These are phyloP conservation scores for Chlorella sp. DNA, from an alignment of 139 green algal species.

Conservation along the genomic window DNA sequence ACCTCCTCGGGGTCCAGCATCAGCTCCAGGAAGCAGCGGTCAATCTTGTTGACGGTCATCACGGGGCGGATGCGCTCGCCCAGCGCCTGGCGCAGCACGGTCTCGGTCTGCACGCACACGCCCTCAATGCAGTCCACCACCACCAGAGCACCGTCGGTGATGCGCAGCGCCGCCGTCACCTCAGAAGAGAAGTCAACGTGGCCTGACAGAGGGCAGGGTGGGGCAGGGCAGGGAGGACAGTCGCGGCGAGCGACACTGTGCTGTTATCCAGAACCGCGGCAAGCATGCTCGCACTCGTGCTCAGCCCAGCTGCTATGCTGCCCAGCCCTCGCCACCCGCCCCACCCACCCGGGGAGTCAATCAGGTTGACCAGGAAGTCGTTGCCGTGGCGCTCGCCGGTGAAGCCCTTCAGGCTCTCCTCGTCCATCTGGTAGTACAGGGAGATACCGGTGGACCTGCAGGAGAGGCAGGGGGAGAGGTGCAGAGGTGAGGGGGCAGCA, in stretches of 20 bases:
- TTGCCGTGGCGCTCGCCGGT: conserved; percentile 86
- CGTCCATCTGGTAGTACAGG: conserved; percentile 96
- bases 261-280: too few relatives aligned
- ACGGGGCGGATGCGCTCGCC: conserved; percentile 98
- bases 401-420: conserved; percentile 84
- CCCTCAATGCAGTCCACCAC: conserved; percentile 99
- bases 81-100: conserved; percentile 96
- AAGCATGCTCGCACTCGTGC: too few relatives aligned
- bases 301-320: too few relatives aligned
- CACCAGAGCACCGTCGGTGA: conserved; percentile 99
- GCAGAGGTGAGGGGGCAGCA: background rate
- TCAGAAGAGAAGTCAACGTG: conserved; percentile 99
- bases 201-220: conserved; percentile 54
- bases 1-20: conserved; percentile 93
- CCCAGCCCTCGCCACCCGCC: too few relatives aligned
- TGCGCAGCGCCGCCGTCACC: conserved; percentile 98
- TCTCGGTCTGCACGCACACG: conserved; percentile 99
- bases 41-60: conserved; percentile 99
- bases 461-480: background rate
- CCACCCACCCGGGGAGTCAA: conserved; percentile 91
- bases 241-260: too few relatives aligned
- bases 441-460: conserved; percentile 95
- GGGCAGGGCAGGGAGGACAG: background rate
- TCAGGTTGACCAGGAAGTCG: conserved; percentile 98
- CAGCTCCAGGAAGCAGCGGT: conserved; percentile 99